Evolutionary conservation across 225 moss, liverwort and hornwort genomes (phyloP).

Genomic region (Thuidium tamariscinum): DNA sequence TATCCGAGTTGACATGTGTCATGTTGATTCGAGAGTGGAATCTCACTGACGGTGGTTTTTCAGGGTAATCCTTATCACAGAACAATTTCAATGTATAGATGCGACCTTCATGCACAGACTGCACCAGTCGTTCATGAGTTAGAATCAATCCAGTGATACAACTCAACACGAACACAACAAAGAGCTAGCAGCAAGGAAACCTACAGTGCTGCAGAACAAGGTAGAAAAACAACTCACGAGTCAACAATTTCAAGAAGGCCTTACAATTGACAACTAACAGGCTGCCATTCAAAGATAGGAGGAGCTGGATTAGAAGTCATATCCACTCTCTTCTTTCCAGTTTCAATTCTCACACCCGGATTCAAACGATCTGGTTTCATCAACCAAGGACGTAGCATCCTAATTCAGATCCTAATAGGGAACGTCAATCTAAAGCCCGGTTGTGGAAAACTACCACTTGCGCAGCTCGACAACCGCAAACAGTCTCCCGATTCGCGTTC

Average conservation of each 20-base stretch:
- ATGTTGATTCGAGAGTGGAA: conserved; percentile 94
- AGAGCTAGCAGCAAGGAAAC: too few species aligned
- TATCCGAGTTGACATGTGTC: conserved; percentile 81
- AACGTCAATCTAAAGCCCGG: not conserved
- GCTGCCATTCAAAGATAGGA: not conserved
- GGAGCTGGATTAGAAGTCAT: not conserved
- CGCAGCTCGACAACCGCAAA: not conserved
- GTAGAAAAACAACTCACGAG: not conserved
- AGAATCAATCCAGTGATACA: not conserved
- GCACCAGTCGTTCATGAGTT: conserved; percentile 8
- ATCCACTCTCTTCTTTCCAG: not conserved
- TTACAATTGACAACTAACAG: not conserved
- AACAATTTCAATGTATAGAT: conserved; percentile 95
- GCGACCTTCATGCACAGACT: conserved; percentile 97
- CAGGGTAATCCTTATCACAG: conserved; percentile 93
- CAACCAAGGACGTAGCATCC: not conserved
- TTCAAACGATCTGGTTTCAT: not conserved
- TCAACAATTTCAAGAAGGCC: not conserved
- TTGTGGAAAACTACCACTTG: not conserved
- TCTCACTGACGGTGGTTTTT: conserved; percentile 80
- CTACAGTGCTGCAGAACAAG: not conserved
- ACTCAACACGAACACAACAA: not conserved
- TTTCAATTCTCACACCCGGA: not conserved
- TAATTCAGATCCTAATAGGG: not conserved
- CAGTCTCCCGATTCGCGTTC: not conserved